phyloP scores from a whole-genome alignment of 75 land plant genomes.

The Adiantum capillusveneris region DNA sequence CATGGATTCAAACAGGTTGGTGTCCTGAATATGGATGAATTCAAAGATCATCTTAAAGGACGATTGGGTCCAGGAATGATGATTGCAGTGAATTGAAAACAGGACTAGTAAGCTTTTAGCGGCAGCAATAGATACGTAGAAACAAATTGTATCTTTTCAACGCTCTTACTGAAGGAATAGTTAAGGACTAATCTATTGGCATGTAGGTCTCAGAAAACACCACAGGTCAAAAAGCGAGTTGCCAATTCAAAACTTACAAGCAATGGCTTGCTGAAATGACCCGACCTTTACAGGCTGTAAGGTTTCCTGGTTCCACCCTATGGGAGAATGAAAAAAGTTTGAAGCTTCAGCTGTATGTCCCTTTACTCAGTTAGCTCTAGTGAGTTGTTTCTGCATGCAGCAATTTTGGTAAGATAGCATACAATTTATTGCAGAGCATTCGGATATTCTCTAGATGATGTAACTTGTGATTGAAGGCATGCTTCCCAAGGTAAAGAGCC shows the following conservation, averaged over 20 bases:
- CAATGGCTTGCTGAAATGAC: slow-evolving; percentile 78
- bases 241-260: slow-evolving; percentile 71
- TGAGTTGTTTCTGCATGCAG: too few species aligned
- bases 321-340: slow-evolving; percentile 67
- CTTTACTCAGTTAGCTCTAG: neutral
- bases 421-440: slow-evolving; percentile 53
- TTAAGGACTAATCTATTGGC: slow-evolving; percentile 2
- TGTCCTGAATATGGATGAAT: slow-evolving; percentile 81
- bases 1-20: slow-evolving; percentile 93
- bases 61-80: slow-evolving; percentile 99
- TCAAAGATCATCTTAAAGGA: slow-evolving; percentile 73
- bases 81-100: slow-evolving; percentile 79
- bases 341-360: slow-evolving; percentile 74
- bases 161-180: too few species aligned
- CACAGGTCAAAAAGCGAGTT: slow-evolving; percentile 83
- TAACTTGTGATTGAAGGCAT: slow-evolving; percentile 94
- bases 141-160: too few species aligned
- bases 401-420: too few species aligned
- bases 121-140: too few species aligned
- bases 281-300: slow-evolving; percentile 45
- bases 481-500: slow-evolving; percentile 98
- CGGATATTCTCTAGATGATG: slow-evolving; percentile 97
- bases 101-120: slow-evolving; percentile 81
- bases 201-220: slow-evolving; percentile 93
- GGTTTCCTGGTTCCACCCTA: slow-evolving; percentile 44